Conservation (phyloP, 2,329 filamentous ascomycete genomes). For the Dissoconium aciculare region DNA sequence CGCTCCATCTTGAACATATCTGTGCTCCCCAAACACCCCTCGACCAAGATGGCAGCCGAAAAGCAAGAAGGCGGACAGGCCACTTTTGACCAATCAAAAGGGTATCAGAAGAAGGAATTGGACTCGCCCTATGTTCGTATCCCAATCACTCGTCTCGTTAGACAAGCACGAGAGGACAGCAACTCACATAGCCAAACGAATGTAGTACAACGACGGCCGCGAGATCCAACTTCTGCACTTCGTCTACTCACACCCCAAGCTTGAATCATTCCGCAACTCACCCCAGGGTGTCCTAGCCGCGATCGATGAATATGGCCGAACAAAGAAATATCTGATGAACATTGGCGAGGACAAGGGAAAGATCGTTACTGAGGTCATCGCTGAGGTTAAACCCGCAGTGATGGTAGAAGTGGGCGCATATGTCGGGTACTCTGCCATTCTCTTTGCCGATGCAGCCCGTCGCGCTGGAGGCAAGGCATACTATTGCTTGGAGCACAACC, state of each 20-base stretch:
- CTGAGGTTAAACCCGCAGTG: slow-evolving; percentile 46
- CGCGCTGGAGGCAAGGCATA: slow-evolving; percentile 50
- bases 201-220: slow-evolving; percentile 51
- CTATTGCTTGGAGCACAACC: slow-evolving; percentile 57
- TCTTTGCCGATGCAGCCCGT: slow-evolving; percentile 54
- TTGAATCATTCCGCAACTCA: slow-evolving; percentile 48
- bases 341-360: slow-evolving; percentile 60
- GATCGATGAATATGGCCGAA: slow-evolving; percentile 55
- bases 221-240: slow-evolving; percentile 60
- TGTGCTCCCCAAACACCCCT: too few species aligned
- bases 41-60: background rate
- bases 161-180: background rate
- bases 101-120: background rate
- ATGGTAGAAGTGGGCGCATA: slow-evolving; percentile 71
- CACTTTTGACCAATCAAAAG: slow-evolving; percentile 1
- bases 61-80: background rate
- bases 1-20: too few species aligned
- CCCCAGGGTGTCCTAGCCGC: slow-evolving; percentile 49
- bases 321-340: slow-evolving; percentile 63
- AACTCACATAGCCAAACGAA: too few species aligned
- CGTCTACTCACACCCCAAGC: slow-evolving; percentile 46
- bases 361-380: slow-evolving; percentile 55
- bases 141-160: background rate
- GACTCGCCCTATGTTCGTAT: background rate
- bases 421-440: slow-evolving; percentile 64